These are phyloP conservation scores for barley (Hordeum vulgare) DNA, from an alignment of 176 grass and related monocot genomes.

Conservation along the genomic window DNA sequence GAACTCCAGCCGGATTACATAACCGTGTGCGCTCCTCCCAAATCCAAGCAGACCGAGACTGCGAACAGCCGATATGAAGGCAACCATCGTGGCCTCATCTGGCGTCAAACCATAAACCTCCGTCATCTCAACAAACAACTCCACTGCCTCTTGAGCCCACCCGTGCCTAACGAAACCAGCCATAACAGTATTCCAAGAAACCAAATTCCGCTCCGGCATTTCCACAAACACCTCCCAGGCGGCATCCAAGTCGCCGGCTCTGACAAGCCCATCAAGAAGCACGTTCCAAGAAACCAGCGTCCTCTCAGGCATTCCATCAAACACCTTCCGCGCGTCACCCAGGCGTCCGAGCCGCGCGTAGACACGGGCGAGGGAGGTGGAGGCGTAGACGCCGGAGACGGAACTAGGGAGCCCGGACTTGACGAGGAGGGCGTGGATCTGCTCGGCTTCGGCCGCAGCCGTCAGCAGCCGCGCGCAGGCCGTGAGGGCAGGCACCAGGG, in stretches of 20 bases:
- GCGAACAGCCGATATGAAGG: conserved; percentile 12
- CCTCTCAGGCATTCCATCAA: conserved; percentile 36
- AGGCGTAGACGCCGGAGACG: conserved; percentile 14
- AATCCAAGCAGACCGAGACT: conserved; percentile 25
- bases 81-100: conserved; percentile 35
- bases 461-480: conserved; percentile 36
- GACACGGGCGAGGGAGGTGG: conserved; percentile 30
- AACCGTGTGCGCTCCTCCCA: conserved; percentile 32
- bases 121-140: conserved; percentile 37
- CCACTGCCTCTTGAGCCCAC: conserved; percentile 29
- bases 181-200: conserved; percentile 48
- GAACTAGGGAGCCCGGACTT: conserved; percentile 20
- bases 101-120: conserved; percentile 22
- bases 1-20: conserved; percentile 11
- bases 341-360: conserved; percentile 28
- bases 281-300: conserved; percentile 48
- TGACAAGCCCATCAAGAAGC: conserved; percentile 33
- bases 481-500: conserved; percentile 30
- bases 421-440: conserved; percentile 46
- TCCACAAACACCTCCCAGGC: conserved; percentile 28
- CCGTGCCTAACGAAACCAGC: conserved; percentile 21
- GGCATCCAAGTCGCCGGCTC: conserved; percentile 29
- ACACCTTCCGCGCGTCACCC: conserved; percentile 37
- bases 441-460: conserved; percentile 21
- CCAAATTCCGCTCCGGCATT: conserved; percentile 36